Evolutionary conservation across 2,329 filamentous ascomycete species (phyloP), one percentile per base, ranked within the genome.

Genomic region (Sporothrix globosa): DNA sequence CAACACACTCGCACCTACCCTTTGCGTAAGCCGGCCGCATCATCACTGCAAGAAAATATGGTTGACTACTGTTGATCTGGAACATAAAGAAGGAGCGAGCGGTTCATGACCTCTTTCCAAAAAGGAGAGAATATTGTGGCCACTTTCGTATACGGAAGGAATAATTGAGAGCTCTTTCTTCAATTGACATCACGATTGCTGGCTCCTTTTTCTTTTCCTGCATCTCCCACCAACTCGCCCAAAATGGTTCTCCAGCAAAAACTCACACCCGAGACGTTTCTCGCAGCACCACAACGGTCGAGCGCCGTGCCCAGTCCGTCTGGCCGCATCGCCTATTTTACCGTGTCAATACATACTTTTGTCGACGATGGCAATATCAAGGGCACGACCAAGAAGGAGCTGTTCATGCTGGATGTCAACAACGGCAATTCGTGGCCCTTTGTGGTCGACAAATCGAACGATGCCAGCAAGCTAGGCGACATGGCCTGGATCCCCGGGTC

Each of bases 311-410:
- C 82, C 3, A 81, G 79, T 63, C 74, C 76, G 44, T 76, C 79
- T 46, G 81, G 81, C 50, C 78, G 77, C 1, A 74, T 78, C 50
- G 79, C 77, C 24, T 75, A 81, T 24, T 82, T 80, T 73, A 78
- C 76, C 13, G 74, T 79, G 48, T 80, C 80, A 11, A 79, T 76
- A 7, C 77, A 82, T 69, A 72, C 70, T 1, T 77, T 82, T 65
- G 76, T 74, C 46, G 74, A 75, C 17, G 75, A 73, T 63, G 67
- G 52, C 24, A 19, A 56, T 1, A 39, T 11, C 39, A 52, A 58
- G 34, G 71, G 70, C n/a, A 58, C 44, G 6, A 79, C 77, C 56
- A 77, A 75, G 19, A 78, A 77, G 21, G 77, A 81, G 69, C 74
- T 81, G 56, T 76, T 78, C 13, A 72, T 82, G 24, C 74, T 82